Conservation (phyloP, 129 eudicot species). For the Smallanthus sonchifolius region DNA sequence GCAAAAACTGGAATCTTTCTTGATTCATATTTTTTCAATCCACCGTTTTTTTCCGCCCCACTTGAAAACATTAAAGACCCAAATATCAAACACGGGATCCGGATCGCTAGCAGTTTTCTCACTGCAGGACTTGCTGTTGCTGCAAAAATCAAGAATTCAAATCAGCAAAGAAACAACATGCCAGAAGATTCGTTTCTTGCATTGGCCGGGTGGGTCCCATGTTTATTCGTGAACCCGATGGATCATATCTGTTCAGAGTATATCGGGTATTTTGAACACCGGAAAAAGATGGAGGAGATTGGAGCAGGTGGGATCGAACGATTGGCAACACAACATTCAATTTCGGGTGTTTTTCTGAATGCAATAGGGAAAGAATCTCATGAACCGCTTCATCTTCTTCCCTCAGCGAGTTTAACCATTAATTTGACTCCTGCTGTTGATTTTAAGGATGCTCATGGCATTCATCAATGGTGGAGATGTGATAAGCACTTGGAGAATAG, state of each 20-base stretch:
- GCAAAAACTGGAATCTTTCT: conserved; percentile 60
- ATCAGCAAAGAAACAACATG: conserved; percentile 31
- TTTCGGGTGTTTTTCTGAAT: conserved; percentile 56
- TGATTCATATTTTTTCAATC: conserved; percentile 80
- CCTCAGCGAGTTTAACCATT: conserved; percentile 57
- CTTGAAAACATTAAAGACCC: conserved; percentile 69
- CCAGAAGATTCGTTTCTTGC: conserved; percentile 49
- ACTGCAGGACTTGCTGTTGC: conserved; percentile 94
- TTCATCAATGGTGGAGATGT: conserved; percentile 89
- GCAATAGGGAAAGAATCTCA: conserved; percentile 67
- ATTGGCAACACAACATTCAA: conserved; percentile 82
- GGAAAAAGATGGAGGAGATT: conserved; percentile 82
- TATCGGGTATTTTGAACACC: conserved; percentile 81
- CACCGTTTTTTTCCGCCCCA: conserved; percentile 85
- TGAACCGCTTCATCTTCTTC: conserved; percentile 81
- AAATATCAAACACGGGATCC: conserved; percentile 71
- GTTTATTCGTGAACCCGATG: conserved; percentile 65
- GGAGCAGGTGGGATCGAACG: conserved; percentile 77
- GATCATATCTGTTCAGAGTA: conserved; percentile 90
- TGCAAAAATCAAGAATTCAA: conserved; percentile 35
- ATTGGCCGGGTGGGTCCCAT: conserved; percentile 65
- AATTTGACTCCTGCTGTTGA: conserved; percentile 51
- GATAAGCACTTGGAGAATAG: conserved; percentile 48
- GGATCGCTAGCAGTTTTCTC: conserved; percentile 80
- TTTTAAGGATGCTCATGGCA: conserved; percentile 80